A percentile compares a stretch with the other conserved stretches of the same genome.
Evolutionary conservation across 2,329 filamentous ascomycete species (phyloP).

Genomic region (Hymenoscyphus linearis): DNA sequence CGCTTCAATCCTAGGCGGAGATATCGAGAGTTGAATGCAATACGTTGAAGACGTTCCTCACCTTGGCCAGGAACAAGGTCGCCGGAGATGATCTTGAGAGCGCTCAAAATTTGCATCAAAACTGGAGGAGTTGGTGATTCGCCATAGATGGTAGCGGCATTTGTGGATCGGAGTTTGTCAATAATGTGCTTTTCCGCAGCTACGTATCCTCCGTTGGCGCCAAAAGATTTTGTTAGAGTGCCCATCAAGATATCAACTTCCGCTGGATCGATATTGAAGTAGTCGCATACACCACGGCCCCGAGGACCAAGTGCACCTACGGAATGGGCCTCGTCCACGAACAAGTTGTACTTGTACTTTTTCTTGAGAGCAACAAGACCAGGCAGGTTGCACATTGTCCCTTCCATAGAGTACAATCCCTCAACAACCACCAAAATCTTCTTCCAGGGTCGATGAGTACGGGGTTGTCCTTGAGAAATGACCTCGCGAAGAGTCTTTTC

Average conservation of each 20-base stretch:
- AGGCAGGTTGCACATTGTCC: constrained; percentile 96
- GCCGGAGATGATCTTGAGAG: constrained; percentile 82
- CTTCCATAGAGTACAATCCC: constrained; percentile 98
- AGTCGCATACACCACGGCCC: constrained; percentile 93
- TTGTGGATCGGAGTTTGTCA: constrained; percentile 81
- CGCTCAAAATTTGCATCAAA: constrained; percentile 82
- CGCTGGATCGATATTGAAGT: constrained; percentile 82
- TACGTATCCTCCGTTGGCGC: constrained; percentile 94
- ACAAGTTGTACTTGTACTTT: constrained; percentile 95
- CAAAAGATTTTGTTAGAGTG: constrained; percentile 96
- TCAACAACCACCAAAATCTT: constrained; percentile 97
- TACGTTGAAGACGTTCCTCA: constrained; percentile 88
- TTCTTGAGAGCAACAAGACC: constrained; percentile 81
- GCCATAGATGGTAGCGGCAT: constrained; percentile 80
- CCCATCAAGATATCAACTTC: constrained; percentile 97
- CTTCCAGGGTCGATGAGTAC: constrained; percentile 98
- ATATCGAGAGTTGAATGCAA: constrained; percentile 97
- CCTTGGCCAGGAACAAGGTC: constrained; percentile 87
- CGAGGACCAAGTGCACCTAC: constrained; percentile 85
- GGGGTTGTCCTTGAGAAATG: constrained; percentile 93
- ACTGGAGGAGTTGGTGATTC: constrained; percentile 86
- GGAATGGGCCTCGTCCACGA: constrained; percentile 94
- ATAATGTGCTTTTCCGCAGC: constrained; percentile 86
- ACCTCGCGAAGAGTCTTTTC: constrained; percentile 83
- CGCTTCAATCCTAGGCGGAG: constrained; percentile 96